Percentiles rank a stretch among this genome's conserved stretches.
Conservation (phyloP, 2,329 filamentous ascomycete genomes). For the Pseudogymnoascus sp. region DNA sequence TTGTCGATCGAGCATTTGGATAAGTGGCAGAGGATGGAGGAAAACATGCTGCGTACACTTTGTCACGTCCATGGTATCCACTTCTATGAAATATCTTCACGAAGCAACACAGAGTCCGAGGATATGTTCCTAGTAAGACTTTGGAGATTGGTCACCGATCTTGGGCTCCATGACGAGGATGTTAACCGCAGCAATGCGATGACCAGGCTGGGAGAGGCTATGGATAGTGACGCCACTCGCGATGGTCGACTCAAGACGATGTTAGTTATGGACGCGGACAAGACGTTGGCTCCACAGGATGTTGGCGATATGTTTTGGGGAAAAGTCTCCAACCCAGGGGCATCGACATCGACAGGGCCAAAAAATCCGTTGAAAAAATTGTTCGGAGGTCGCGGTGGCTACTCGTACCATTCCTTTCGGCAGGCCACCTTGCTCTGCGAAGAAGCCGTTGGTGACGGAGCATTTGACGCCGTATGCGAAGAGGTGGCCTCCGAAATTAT, state of each 20-base stretch:
- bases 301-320: slow-evolving; percentile 44
- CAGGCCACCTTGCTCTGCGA: slow-evolving; percentile 47
- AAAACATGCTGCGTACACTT: slow-evolving; percentile 31
- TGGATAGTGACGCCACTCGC: slow-evolving; percentile 8
- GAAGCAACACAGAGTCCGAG: slow-evolving; percentile 11
- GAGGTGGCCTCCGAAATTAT: slow-evolving; percentile 33
- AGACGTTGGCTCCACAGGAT: slow-evolving; percentile 43
- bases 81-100: slow-evolving; percentile 30
- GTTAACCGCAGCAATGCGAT: slow-evolving; percentile 27
- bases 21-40: slow-evolving; percentile 40
- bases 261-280: slow-evolving; percentile 51
- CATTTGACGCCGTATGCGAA: slow-evolving; percentile 38
- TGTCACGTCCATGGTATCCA: slow-evolving; percentile 40
- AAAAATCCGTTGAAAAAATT: slow-evolving; percentile 32
- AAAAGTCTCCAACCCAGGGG: slow-evolving; percentile 9
- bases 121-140: slow-evolving; percentile 24
- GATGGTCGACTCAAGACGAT: slow-evolving; percentile 31
- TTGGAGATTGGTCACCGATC: slow-evolving; percentile 23
- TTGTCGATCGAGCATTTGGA: slow-evolving; percentile 31
- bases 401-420: slow-evolving; percentile 46
- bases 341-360: background rate
- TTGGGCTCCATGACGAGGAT: slow-evolving; percentile 30
- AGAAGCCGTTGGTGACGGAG: slow-evolving; percentile 29
- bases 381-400: slow-evolving; percentile 39
- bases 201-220: slow-evolving; percentile 9